phyloP scores from a whole-genome alignment of 2,329 filamentous ascomycete genomes.

The Ceratocystis variospora region DNA sequence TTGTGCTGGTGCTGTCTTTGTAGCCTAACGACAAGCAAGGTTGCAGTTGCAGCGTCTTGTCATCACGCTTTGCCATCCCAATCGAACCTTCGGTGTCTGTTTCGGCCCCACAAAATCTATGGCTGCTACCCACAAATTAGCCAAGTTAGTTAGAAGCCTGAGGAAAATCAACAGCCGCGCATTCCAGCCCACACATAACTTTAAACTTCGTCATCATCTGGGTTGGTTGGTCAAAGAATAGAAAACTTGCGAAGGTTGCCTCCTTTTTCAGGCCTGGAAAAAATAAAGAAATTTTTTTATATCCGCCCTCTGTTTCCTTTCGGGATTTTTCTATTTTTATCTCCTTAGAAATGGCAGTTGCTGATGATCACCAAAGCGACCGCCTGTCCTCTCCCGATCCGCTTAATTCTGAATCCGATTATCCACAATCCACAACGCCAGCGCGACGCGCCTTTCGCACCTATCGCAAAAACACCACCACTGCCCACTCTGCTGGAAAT shows the following conservation, averaged over 20 bases:
- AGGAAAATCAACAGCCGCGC: slow-evolving; percentile 2
- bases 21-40: neutral
- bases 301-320: neutral
- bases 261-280: slow-evolving; percentile 1
- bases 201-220: neutral
- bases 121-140: slow-evolving; percentile 1
- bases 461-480: neutral
- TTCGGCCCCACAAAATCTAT: neutral
- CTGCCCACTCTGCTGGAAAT: neutral
- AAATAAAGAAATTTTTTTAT: neutral
- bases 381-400: slow-evolving; percentile 17
- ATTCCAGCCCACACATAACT: neutral
- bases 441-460: slow-evolving; percentile 13
- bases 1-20: neutral
- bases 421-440: neutral
- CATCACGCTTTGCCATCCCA: neutral
- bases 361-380: neutral
- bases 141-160: slow-evolving; percentile 1
- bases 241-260: neutral
- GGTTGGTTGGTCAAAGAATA: neutral
- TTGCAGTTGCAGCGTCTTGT: neutral
- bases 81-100: neutral
- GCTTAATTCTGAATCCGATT: slow-evolving; percentile 16
- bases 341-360: slow-evolving; percentile 3
- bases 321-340: neutral